A percentile compares a stretch with the other conserved stretches of the same genome.
Evolutionary conservation across 1,139 yeast species (phyloP).

Genomic region (Kodamaea plutei): DNA sequence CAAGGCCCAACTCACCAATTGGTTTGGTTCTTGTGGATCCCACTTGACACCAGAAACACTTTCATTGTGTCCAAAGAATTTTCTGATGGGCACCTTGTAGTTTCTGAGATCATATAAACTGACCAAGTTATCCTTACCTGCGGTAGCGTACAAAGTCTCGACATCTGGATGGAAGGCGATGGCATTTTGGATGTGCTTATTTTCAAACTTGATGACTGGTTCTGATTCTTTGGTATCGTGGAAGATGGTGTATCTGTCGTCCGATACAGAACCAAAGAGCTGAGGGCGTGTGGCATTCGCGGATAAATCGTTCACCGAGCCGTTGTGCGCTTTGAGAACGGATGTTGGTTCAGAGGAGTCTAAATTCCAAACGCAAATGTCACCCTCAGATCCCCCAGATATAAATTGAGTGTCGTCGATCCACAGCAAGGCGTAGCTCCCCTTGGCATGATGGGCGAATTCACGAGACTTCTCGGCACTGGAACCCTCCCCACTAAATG

Average conservation of each 20-base stretch:
- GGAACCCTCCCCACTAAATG: constrained; percentile 17
- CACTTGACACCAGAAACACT: constrained; percentile 37
- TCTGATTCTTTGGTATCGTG: constrained; percentile 56
- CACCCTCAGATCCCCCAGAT: constrained; percentile 65
- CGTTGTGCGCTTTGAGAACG: constrained; percentile 43
- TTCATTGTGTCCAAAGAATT: constrained; percentile 48
- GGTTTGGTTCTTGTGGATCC: constrained; percentile 35
- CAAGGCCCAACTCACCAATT: constrained; percentile 44
- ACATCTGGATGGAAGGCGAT: constrained; percentile 47
- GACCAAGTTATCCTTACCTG: constrained; percentile 50
- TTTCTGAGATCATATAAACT: constrained; percentile 51
- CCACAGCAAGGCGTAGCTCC: constrained; percentile 77
- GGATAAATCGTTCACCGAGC: constrained; percentile 54
- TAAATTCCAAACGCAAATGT: constrained; percentile 69
- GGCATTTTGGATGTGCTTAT: constrained; percentile 45
- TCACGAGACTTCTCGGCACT: constrained; percentile 18
- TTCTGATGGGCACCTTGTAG: constrained; percentile 42
- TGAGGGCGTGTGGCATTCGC: constrained; percentile 37
- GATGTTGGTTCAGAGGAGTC: constrained; percentile 35
- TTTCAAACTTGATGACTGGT: constrained; percentile 43
- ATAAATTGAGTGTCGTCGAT: constrained; percentile 42
- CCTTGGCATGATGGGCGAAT: constrained; percentile 58
- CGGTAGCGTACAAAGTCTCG: constrained; percentile 46
- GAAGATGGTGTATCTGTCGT: constrained; percentile 62
- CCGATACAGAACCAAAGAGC: constrained; percentile 69